Evolutionary conservation across 192 early-diverging fungal species (phyloP), one percentile per base, ranked within the genome.

Genomic region (Coemansia sp.): DNA sequence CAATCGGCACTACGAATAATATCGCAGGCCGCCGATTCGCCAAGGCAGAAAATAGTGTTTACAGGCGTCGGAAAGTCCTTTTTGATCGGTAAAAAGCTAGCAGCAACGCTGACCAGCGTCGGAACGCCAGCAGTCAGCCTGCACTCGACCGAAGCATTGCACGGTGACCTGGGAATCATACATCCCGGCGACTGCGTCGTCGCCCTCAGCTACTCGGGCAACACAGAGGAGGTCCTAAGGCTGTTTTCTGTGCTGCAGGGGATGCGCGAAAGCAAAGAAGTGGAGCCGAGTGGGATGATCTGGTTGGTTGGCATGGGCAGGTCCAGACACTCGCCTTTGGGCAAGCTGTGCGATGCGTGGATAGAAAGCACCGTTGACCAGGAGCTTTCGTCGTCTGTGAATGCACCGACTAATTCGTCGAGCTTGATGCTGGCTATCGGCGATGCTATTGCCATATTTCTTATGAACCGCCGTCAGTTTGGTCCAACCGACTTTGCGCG

Each of bases 21-120:
- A 9, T 36, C 35, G 25, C 20, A 48, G 9, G 45, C 63, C 9
- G 48, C 64, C 6, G 58, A 61, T 18, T 45, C 58, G 1, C 52
- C 28, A 6, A 23, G 34, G 6, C 32, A 63, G 48, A 72, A 73
- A 29, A 22, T 72, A 8, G 58, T 78, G 23, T 62, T 78, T 29
- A 61, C 75, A 0, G 75, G 70, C 6, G 67, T 78, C 1, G 75
- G 75, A 62, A 78, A 78, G 42, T 72, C 70, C 10, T 72, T 60
- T 28, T 61, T 67, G 14, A 60, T 78, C 11, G 71, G 67, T n/a
- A 61, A 60, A 20, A 78, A 78, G 42, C 63, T 78, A 14, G 66
- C 75, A 3, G 75, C 75, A 14, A 78, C 75, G 2, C 39, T 72
- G 48, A 72, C 67, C 22, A 72, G 70, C 64, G 39, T 69, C 9